Evolutionary conservation across 352 stramenopile genomes (phyloP).

Genomic region (Pilasporangium apinafurcum): DNA sequence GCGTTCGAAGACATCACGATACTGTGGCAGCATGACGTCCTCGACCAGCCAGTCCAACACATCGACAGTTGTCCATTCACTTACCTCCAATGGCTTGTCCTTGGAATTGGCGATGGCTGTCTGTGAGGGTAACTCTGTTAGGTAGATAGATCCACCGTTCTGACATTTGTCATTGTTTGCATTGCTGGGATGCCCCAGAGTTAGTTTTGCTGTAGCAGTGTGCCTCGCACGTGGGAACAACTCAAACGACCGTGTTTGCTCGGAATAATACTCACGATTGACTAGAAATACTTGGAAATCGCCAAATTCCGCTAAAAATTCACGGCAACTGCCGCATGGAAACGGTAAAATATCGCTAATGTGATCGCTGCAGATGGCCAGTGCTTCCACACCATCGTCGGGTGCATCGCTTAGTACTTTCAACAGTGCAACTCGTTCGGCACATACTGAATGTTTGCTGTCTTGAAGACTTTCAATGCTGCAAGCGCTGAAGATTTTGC

Average conservation of each 20-base stretch:
- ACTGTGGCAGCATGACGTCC: constrained; percentile 46
- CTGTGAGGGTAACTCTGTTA: no score
- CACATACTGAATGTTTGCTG: constrained; percentile 32
- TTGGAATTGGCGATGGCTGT: not conserved
- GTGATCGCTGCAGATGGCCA: constrained; percentile 60
- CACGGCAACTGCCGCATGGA: constrained; percentile 58
- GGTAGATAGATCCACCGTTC: no score
- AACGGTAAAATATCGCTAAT: constrained; percentile 30
- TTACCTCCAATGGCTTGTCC: constrained; percentile 19
- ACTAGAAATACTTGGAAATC: constrained; percentile 72
- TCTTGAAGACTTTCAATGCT: constrained; percentile 34
- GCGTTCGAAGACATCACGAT: constrained; percentile 33
- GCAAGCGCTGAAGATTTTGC: constrained; percentile 33
- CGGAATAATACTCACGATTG: constrained; percentile 31
- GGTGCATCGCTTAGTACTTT: constrained; percentile 27
- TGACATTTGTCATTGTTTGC: constrained; percentile 1
- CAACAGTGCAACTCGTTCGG: constrained; percentile 44
- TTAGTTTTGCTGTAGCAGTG: constrained; percentile 11
- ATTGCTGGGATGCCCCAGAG: constrained; percentile 3
- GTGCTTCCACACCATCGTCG: constrained; percentile 19
- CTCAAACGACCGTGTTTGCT: constrained; percentile 47
- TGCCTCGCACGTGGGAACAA: constrained; percentile 51
- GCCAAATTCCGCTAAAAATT: constrained; percentile 62
- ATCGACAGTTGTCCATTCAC: constrained; percentile 48
- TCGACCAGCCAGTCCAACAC: constrained; percentile 43